Conservation (phyloP, 148 eudicot species). For the Vaccinium corymbosum region DNA sequence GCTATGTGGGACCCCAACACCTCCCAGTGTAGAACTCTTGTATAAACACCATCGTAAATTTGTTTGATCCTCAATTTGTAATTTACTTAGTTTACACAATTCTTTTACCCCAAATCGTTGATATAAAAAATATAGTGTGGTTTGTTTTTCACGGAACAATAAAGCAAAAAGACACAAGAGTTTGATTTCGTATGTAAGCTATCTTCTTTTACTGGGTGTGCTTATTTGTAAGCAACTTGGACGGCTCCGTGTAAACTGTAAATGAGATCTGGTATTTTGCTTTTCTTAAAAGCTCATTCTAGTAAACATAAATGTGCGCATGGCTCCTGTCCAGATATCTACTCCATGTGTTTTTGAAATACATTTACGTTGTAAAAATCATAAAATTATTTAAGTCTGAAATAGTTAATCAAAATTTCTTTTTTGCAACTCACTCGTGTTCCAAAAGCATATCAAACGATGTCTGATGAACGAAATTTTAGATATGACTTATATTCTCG, state of each 20-base stretch:
- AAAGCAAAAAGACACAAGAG: neutral
- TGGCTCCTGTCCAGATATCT: too few relatives aligned
- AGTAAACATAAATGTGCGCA: too few relatives aligned
- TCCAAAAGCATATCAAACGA: neutral
- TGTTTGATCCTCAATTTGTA: neutral
- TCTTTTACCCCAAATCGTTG: neutral
- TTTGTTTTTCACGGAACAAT: neutral
- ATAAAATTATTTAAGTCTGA: neutral
- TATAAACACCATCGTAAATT: neutral
- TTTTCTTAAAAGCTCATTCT: too few relatives aligned
- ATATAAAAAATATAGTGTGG: neutral
- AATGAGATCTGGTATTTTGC: neutral
- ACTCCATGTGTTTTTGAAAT: too few relatives aligned
- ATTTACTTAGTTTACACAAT: neutral
- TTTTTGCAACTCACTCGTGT: neutral
- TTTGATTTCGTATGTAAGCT: neutral
- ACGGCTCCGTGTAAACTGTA: conserved; percentile 5
- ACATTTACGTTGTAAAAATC: neutral
- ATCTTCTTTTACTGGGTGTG: neutral
- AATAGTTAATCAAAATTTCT: neutral
- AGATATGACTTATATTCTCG: neutral
- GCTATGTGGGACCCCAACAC: conserved; percentile 2
- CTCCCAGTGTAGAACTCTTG: neutral
- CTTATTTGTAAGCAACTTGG: neutral
- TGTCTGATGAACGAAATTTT: neutral